phyloP scores from a whole-genome alignment of 805 yeast species.

The Yarrowia sp. region DNA sequence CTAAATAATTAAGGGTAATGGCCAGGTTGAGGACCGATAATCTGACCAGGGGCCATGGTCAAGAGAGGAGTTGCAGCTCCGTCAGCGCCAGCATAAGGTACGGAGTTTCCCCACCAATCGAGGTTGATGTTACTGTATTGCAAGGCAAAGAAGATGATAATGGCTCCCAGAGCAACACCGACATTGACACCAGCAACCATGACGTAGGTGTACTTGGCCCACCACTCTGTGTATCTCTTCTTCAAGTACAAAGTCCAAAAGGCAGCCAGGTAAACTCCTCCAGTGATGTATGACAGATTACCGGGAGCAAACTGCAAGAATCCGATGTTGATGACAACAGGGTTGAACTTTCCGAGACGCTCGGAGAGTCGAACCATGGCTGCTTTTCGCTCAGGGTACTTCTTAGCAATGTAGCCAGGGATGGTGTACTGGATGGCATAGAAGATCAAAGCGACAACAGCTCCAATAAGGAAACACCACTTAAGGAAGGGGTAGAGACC shows the following conservation, averaged over 20 bases:
- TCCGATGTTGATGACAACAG: slow-evolving; percentile 56
- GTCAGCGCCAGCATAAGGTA: slow-evolving; percentile 43
- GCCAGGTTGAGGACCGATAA: slow-evolving; percentile 42
- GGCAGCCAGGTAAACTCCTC: slow-evolving; percentile 54
- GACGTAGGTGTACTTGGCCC: slow-evolving; percentile 62
- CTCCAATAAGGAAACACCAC: slow-evolving; percentile 69
- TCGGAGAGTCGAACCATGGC: slow-evolving; percentile 45
- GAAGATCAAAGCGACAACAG: slow-evolving; percentile 25
- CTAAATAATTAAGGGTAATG: slow-evolving; percentile 39
- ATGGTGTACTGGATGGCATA: slow-evolving; percentile 24
- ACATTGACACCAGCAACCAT: slow-evolving; percentile 58
- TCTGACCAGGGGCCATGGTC: slow-evolving; percentile 27
- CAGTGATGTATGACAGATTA: slow-evolving; percentile 54
- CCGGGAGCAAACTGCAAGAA: slow-evolving; percentile 53
- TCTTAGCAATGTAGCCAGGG: slow-evolving; percentile 42
- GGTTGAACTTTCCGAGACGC: slow-evolving; percentile 48
- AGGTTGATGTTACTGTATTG: slow-evolving; percentile 50
- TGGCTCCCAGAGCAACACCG: slow-evolving; percentile 58
- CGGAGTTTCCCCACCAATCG: slow-evolving; percentile 61
- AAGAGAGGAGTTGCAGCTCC: slow-evolving; percentile 34
- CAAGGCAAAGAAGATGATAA: slow-evolving; percentile 55
- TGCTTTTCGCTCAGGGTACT: slow-evolving; percentile 33
- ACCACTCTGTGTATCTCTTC: slow-evolving; percentile 56
- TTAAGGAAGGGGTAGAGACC: slow-evolving; percentile 66
- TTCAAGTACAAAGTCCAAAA: slow-evolving; percentile 56